phyloP scores from a whole-genome alignment of 352 stramenopile species.

The Albugo candida region DNA sequence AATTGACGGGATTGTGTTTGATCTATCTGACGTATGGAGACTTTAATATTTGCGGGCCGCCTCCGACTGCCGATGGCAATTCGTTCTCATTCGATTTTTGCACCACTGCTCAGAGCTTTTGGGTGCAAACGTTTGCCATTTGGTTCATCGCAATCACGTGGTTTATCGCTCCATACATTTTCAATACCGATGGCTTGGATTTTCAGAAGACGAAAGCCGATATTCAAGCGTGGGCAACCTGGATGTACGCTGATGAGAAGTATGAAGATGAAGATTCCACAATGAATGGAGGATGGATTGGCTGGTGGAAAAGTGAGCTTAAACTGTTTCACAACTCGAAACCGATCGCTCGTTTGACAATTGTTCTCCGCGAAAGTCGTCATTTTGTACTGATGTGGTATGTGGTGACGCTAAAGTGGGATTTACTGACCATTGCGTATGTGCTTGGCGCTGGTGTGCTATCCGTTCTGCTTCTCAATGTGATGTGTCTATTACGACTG shows the following conservation, averaged over 20 bases:
- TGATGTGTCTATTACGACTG: constrained; percentile 21
- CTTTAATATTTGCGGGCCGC: constrained; percentile 39
- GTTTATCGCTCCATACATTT: constrained; percentile 49
- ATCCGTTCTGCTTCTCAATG: constrained; percentile 25
- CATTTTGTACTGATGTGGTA: constrained; percentile 67
- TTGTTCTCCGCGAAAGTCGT: constrained; percentile 46
- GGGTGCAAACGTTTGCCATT: constrained; percentile 58
- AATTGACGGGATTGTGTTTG: constrained; percentile 45
- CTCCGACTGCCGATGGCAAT: constrained; percentile 23
- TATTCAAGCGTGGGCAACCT: constrained; percentile 29
- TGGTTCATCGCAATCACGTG: constrained; percentile 62
- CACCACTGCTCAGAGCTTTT: constrained; percentile 43
- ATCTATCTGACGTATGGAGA: constrained; percentile 48
- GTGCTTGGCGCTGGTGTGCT: constrained; percentile 24
- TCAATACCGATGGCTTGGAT: constrained; percentile 62
- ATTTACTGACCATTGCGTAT: constrained; percentile 26
- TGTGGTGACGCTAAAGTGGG: constrained; percentile 28
- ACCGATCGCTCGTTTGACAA: constrained; percentile 40
- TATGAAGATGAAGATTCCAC: constrained; percentile 24
- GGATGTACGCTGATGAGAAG: constrained; percentile 46
- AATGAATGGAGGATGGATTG: constrained; percentile 53
- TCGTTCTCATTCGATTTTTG: constrained; percentile 36
- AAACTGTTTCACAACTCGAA: constrained; percentile 40
- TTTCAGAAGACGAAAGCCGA: constrained; percentile 60
- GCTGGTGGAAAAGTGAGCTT: constrained; percentile 49